Evolutionary conservation across 345 rosid genomes (phyloP).

Genomic region (Triadica sebifera): DNA sequence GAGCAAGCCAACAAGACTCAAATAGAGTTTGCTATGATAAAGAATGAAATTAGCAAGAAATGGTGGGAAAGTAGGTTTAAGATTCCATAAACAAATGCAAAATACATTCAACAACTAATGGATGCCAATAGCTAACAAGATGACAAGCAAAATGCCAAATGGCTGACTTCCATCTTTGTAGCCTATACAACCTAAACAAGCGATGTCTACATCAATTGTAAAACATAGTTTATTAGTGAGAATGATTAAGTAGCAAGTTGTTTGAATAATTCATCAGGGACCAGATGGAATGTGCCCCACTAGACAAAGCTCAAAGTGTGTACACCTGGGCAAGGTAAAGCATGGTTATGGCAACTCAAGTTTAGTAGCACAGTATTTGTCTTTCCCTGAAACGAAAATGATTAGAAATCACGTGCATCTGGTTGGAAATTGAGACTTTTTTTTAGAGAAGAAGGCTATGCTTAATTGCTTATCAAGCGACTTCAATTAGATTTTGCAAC

Average conservation of each 20-base stretch:
- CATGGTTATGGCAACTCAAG: too few species aligned
- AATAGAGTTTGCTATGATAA: too few species aligned
- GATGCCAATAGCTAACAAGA: background rate
- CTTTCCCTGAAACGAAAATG: too few species aligned
- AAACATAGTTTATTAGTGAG: background rate
- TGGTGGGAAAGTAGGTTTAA: background rate
- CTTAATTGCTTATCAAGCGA: too few species aligned
- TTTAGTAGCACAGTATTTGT: too few species aligned
- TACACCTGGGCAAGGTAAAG: background rate
- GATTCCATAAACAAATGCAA: constrained; percentile 7
- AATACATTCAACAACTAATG: background rate
- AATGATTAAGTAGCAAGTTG: background rate
- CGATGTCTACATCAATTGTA: background rate
- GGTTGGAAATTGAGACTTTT: too few species aligned
- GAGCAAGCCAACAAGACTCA: too few species aligned
- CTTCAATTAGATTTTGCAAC: too few species aligned
- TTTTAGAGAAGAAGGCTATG: too few species aligned
- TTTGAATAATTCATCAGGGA: background rate
- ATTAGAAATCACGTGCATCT: too few species aligned
- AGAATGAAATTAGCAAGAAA: too few species aligned
- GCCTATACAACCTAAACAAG: background rate
- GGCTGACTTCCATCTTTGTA: background rate
- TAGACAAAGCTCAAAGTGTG: background rate
- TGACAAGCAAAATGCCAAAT: constrained; percentile 6
- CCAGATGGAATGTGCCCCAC: background rate